These are phyloP conservation scores for Colletotrichum godetiae DNA, from an alignment of 2,329 filamentous ascomycete genomes.

Conservation along the genomic window DNA sequence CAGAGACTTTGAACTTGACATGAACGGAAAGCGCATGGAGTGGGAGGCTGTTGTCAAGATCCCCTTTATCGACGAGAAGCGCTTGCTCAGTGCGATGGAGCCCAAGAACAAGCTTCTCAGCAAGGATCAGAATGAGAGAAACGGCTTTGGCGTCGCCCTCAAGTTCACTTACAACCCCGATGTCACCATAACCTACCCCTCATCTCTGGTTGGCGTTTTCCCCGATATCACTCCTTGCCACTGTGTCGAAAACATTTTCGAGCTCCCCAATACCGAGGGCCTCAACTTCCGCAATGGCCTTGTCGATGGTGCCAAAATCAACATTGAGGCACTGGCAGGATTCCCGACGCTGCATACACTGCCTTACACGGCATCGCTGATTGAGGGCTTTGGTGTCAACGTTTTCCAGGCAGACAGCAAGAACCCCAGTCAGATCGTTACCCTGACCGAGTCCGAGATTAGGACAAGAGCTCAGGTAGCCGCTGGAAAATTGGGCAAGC, in stretches of 20 bases:
- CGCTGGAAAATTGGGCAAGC: constrained; percentile 83
- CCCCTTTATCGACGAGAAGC: constrained; percentile 94
- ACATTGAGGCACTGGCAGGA: constrained; percentile 85
- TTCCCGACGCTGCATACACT: constrained; percentile 92
- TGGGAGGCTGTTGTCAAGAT: constrained; percentile 99
- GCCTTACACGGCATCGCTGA: constrained; percentile 81
- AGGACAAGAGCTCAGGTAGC: constrained; percentile 78
- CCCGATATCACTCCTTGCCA: constrained; percentile 88
- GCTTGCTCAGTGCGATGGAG: constrained; percentile 86
- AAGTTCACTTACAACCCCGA: constrained; percentile 91
- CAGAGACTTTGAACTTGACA: constrained; percentile 95
- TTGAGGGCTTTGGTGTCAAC: constrained; percentile 82
- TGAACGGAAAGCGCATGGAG: constrained; percentile 99
- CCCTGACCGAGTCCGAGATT: constrained; percentile 78
- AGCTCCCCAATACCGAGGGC: constrained; percentile 91
- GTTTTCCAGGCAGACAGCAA: constrained; percentile 97
- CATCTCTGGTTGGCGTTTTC: constrained; percentile 89
- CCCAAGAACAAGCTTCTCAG: constrained; percentile 84
- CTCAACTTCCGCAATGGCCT: constrained; percentile 87
- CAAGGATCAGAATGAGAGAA: constrained; percentile 82
- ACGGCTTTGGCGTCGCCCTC: constrained; percentile 90
- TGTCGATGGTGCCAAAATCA: constrained; percentile 85
- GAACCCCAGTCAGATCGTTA: constrained; percentile 96
- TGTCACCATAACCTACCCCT: constrained; percentile 85
- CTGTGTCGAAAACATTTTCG: constrained; percentile 96